Conservation (phyloP, 306 rosid genomes). For the Cucumis melo region DNA sequence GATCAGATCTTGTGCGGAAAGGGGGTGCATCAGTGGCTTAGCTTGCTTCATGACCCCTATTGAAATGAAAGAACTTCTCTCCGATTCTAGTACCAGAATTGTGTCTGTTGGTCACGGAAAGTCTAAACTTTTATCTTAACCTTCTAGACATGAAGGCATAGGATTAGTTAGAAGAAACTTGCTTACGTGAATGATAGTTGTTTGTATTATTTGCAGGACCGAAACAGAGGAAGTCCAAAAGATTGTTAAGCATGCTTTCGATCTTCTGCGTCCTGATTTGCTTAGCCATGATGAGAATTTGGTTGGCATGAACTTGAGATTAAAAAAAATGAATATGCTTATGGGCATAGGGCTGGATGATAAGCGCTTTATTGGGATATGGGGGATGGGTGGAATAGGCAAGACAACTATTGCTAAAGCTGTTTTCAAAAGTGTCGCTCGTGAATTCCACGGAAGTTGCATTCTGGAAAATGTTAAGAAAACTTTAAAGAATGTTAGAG, state of each 20-base stretch:
- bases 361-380: conserved; percentile 14
- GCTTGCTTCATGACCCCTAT: too few relatives aligned
- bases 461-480: conserved; percentile 13
- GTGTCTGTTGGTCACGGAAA: background rate
- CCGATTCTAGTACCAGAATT: background rate
- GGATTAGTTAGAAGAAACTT: background rate
- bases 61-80: too few relatives aligned
- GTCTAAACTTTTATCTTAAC: background rate
- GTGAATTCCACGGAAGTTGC: background rate
- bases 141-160: background rate
- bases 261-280: background rate
- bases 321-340: background rate
- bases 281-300: conserved; percentile 2
- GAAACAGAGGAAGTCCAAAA: background rate
- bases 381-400: conserved; percentile 23
- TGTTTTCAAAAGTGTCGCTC: background rate
- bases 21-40: too few relatives aligned
- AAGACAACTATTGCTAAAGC: conserved; percentile 10
- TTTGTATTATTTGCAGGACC: background rate
- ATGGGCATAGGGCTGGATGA: background rate
- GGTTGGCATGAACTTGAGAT: conserved; percentile 3
- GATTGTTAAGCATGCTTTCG: background rate
- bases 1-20: too few relatives aligned
- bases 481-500: background rate
- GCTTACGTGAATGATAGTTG: background rate